These are phyloP conservation scores for Lactarius hengduanensis DNA, from an alignment of 768 basidiomycete species.

Conservation along the genomic window DNA sequence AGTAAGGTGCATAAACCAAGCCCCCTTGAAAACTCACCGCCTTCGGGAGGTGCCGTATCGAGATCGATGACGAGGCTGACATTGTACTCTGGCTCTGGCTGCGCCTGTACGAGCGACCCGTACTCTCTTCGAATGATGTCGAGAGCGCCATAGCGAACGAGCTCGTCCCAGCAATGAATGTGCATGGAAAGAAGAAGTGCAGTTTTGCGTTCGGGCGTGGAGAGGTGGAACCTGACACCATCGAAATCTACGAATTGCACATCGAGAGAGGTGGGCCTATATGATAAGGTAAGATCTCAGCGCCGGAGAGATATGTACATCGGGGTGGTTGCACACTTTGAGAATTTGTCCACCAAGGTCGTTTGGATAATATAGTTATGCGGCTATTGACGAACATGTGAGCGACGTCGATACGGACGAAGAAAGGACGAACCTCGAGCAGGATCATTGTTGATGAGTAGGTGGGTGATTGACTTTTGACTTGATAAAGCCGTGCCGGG, in stretches of 20 bases:
- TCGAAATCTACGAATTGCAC: constrained; percentile 98
- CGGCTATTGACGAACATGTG: constrained; percentile 47
- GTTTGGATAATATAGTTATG: constrained; percentile 93
- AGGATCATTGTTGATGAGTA: constrained; percentile 61
- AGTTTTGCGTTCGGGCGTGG: constrained; percentile 84
- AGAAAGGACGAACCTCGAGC: constrained; percentile 57
- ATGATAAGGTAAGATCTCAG: constrained; percentile 21
- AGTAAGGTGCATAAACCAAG: background rate
- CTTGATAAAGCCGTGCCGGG: constrained; percentile 9
- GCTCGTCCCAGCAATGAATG: constrained; percentile 95
- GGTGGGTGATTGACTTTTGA: constrained; percentile 2
- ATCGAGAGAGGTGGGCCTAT: constrained; percentile 87
- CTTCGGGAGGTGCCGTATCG: constrained; percentile 76
- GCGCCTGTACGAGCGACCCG: constrained; percentile 60
- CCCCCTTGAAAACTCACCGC: constrained; percentile 52
- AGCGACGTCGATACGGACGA: background rate
- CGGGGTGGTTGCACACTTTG: constrained; percentile 56
- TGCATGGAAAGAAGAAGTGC: constrained; percentile 88
- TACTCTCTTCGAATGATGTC: constrained; percentile 83
- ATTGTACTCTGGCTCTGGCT: constrained; percentile 85
- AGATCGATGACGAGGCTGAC: constrained; percentile 85
- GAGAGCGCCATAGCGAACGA: constrained; percentile 81
- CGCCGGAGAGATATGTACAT: constrained; percentile 14
- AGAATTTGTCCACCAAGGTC: constrained; percentile 81
- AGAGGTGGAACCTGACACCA: constrained; percentile 90